Percentiles rank a stretch among this genome's conserved stretches.
These are phyloP conservation scores for Flaveria floridana DNA, from an alignment of 140 eudicot species.

Conservation along the genomic window DNA sequence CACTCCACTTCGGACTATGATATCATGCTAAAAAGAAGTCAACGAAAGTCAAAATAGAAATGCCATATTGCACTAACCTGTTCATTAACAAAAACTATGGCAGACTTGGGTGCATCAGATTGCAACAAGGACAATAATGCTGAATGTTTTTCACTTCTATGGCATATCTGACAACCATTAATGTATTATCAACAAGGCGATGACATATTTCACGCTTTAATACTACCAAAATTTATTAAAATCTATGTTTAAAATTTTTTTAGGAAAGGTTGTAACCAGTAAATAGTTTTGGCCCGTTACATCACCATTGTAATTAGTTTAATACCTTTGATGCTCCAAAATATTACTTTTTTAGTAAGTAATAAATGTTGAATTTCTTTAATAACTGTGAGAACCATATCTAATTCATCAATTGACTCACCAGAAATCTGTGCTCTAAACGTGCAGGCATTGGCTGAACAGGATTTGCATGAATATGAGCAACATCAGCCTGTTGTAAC, in stretches of 20 bases:
- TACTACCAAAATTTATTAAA: background rate
- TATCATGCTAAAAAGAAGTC: conserved; percentile 1
- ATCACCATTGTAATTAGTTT: background rate
- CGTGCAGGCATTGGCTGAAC: conserved; percentile 87
- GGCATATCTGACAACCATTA: conserved; percentile 53
- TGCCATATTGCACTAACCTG: conserved; percentile 57
- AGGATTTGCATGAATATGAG: conserved; percentile 82
- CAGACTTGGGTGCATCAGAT: conserved; percentile 81
- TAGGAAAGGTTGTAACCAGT: background rate
- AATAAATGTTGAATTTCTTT: background rate
- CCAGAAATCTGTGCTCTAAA: conserved; percentile 73
- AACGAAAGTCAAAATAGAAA: background rate
- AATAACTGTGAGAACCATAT: background rate
- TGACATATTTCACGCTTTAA: background rate
- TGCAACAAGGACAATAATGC: conserved; percentile 60
- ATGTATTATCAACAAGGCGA: conserved; percentile 21
- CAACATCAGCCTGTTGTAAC: conserved; percentile 62
- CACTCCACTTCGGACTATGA: background rate
- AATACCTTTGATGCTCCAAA: background rate
- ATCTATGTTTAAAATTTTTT: background rate
- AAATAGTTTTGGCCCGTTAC: background rate
- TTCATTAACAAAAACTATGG: conserved; percentile 76
- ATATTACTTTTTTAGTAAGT: background rate
- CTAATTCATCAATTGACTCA: conserved; percentile 38
- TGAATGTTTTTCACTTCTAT: conserved; percentile 51